Conservation (phyloP, 2,329 filamentous ascomycete genomes). For the Penicillium palitans region DNA sequence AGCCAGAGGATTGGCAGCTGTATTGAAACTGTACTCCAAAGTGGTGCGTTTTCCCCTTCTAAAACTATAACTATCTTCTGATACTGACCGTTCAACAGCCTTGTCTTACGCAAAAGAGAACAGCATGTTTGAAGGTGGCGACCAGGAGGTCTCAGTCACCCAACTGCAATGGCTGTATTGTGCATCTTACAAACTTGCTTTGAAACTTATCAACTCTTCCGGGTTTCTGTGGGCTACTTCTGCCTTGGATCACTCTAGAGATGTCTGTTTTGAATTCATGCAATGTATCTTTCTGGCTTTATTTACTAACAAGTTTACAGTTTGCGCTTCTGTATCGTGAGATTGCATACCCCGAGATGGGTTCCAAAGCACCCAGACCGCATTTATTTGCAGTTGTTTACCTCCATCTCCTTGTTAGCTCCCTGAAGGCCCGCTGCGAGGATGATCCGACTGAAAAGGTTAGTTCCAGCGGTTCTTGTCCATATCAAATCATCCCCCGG, state of each 20-base stretch:
- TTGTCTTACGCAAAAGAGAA: background rate
- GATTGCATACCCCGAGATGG: background rate
- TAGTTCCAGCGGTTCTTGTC: background rate
- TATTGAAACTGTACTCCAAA: background rate
- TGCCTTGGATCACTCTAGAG: background rate
- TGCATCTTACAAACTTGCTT: background rate
- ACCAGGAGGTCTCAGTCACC: background rate
- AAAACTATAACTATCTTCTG: background rate
- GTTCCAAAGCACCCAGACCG: background rate
- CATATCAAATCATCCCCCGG: background rate
- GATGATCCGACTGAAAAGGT: background rate
- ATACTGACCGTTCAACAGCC: background rate
- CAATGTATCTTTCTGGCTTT: background rate
- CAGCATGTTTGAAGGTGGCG: background rate
- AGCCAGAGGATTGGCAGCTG: background rate
- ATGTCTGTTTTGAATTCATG: background rate
- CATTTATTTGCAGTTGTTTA: slow-evolving; percentile 4
- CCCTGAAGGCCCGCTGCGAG: background rate
- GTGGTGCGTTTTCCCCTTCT: background rate
- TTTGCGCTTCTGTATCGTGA: slow-evolving; percentile 5
- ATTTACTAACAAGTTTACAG: background rate
- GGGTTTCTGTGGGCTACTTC: background rate
- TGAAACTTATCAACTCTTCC: background rate
- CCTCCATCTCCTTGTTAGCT: background rate
- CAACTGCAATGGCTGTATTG: slow-evolving; percentile 7